Base-by-base conservation (phyloP, 768 basidiomycete species). In the Russula virescens region DNA sequence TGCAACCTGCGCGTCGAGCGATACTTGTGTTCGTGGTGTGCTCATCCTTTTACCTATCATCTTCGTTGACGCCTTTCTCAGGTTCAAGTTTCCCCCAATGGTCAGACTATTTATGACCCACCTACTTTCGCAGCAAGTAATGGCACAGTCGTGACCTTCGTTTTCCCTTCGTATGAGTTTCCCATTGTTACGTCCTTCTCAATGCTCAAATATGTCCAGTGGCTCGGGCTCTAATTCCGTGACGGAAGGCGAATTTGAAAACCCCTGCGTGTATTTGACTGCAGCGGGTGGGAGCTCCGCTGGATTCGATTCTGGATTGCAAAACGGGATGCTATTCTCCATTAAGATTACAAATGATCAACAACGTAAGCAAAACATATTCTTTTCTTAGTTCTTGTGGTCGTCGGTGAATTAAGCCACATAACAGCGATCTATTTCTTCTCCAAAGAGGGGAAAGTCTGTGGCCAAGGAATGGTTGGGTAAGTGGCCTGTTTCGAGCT, bases 271-370 rank as follows among this genome's bases (percentile, higher is more conserved):
- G 10, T 77, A 77, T 58, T 77, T 86, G 43, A 70, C 71, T 1
- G 77, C 79, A 14, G 68, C 73, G 25, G 77, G 49, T 25, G 68
- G 69, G 43, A 40, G 52, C 52, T 18, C 65, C 7, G 53, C 42
- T 11, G 83, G 83, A 2, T 85, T 86, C 62, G 83, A 84, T 72
- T 83, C 83, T 35, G 82, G 82, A 34, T 70, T 85, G 60, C 71
- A 71, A 45, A 28, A 45, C 7, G 71, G 70, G 0, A 71, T 67
- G 4, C 74, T 75, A 49, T 83, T 82, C 70, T 77, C 76, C 35
- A 76, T 84, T 60, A 77, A 73, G 52, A 76, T 85, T 65, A 78
- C 76, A 23, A 77, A 80, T 63, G 77, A 77, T 67, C 74, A 75
- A 3, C 62, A 76, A 43, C 82, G 81, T 82, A 68, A 65, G 80